These are phyloP conservation scores for Dalbergia oliveri DNA, from an alignment of 306 rosid genomes.

Conservation along the genomic window DNA sequence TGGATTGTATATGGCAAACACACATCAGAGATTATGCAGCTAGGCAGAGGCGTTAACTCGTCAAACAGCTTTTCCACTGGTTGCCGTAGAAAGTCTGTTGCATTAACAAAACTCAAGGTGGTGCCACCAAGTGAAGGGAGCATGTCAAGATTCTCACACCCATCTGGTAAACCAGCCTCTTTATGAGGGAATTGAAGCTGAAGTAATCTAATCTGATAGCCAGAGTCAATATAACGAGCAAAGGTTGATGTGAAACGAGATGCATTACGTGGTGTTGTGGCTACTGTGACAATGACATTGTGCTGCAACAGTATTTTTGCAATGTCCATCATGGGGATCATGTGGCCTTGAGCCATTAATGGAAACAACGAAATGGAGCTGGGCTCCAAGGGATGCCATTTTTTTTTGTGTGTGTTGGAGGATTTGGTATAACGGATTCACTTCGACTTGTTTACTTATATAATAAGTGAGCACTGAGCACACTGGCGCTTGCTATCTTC, in stretches of 20 bases:
- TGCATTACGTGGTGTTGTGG: constrained; percentile 77
- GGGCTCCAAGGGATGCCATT: constrained; percentile 42
- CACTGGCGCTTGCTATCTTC: too few species aligned
- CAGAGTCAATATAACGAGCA: too few species aligned
- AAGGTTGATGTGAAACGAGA: constrained; percentile 50
- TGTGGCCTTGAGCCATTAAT: constrained; percentile 88
- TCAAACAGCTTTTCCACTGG: constrained; percentile 47
- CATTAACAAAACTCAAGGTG: not conserved
- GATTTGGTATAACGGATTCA: too few species aligned
- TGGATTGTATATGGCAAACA: constrained; percentile 45
- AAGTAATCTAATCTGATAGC: not conserved
- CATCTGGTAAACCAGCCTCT: constrained; percentile 68
- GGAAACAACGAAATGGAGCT: constrained; percentile 73
- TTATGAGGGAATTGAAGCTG: constrained; percentile 63
- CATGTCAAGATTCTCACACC: constrained; percentile 74
- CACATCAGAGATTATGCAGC: constrained; percentile 65
- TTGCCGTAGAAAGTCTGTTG: constrained; percentile 40
- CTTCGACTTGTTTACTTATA: too few species aligned
- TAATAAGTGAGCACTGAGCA: too few species aligned
- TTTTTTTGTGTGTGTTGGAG: too few species aligned
- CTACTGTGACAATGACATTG: constrained; percentile 58
- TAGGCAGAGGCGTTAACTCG: constrained; percentile 52
- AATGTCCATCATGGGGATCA: constrained; percentile 87
- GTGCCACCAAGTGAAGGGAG: too few species aligned
- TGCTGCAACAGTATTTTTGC: constrained; percentile 63